These are phyloP conservation scores for Cryptococcus sp. DNA, from an alignment of 1,284 basidiomycete species.

Conservation along the genomic window DNA sequence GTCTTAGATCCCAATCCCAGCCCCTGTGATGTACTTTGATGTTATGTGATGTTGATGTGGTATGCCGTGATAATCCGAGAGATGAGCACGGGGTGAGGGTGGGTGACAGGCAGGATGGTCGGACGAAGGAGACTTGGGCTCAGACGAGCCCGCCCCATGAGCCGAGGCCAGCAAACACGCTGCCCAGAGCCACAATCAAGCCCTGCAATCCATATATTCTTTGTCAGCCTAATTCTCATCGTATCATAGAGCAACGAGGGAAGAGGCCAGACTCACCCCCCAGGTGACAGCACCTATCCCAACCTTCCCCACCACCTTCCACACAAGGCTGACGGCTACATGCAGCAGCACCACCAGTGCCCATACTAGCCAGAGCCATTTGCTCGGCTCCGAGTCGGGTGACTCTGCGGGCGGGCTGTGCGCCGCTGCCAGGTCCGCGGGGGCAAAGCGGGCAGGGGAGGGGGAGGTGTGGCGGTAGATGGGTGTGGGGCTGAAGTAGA, in stretches of 20 bases:
- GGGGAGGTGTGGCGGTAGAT: conserved; percentile 37
- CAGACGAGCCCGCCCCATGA: conserved; percentile 49
- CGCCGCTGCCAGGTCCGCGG: background rate
- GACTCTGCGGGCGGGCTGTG: conserved; percentile 1
- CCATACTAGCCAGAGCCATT: conserved; percentile 38
- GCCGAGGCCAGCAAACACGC: conserved; percentile 48
- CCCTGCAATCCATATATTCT: conserved; percentile 37
- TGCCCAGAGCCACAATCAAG: conserved; percentile 47
- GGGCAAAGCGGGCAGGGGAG: background rate
- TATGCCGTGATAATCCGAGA: too few relatives aligned
- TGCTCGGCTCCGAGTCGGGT: conserved; percentile 18
- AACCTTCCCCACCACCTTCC: conserved; percentile 45
- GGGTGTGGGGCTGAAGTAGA: conserved; percentile 46
- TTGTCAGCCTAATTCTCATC: background rate
- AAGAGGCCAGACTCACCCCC: conserved; percentile 41
- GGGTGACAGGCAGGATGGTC: too few relatives aligned
- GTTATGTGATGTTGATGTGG: too few relatives aligned
- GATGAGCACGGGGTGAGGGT: too few relatives aligned
- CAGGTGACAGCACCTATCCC: conserved; percentile 49
- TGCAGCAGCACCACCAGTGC: conserved; percentile 36
- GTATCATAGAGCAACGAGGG: background rate
- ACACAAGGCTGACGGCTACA: conserved; percentile 37
- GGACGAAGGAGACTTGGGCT: background rate
- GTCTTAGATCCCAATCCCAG: too few relatives aligned
- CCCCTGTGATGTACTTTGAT: too few relatives aligned